Evolutionary conservation across 208 protist species (phyloP).

Genomic region (Wallacemonas sp.): DNA sequence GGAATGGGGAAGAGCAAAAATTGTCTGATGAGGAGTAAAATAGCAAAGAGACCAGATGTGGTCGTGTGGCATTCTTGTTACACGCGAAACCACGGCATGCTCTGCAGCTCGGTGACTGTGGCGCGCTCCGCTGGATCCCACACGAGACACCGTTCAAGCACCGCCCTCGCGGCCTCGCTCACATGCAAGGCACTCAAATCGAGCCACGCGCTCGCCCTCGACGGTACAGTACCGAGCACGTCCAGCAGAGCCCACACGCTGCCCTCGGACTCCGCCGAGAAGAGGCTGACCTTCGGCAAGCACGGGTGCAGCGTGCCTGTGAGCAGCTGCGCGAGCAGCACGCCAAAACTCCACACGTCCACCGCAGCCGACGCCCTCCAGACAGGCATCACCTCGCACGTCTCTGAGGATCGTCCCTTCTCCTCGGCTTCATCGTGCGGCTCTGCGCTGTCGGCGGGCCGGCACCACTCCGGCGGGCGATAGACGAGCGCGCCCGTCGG

Average conservation of each 20-base stretch:
- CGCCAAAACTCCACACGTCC: slow-evolving; percentile 66
- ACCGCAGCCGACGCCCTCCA: not conserved
- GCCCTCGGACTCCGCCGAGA: slow-evolving; percentile 6
- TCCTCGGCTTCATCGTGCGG: too few species aligned
- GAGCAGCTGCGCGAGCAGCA: slow-evolving; percentile 46
- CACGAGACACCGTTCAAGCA: slow-evolving; percentile 36
- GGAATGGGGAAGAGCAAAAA: too few species aligned
- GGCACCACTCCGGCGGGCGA: slow-evolving; percentile 36
- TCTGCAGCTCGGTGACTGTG: slow-evolving; percentile 34
- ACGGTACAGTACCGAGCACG: not conserved
- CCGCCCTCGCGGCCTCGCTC: slow-evolving; percentile 14
- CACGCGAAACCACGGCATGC: slow-evolving; percentile 28
- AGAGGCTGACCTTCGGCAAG: slow-evolving; percentile 7
- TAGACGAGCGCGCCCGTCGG: slow-evolving; percentile 36
- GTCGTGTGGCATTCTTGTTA: too few species aligned
- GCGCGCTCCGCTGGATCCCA: slow-evolving; percentile 38
- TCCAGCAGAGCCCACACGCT: slow-evolving; percentile 24
- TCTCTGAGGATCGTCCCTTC: too few species aligned
- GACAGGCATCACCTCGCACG: not conserved
- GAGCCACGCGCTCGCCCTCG: not conserved
- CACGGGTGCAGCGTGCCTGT: slow-evolving; percentile 33
- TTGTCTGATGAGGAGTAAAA: too few species aligned
- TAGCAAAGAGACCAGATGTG: too few species aligned
- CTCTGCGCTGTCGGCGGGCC: not conserved
- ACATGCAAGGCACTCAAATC: slow-evolving; percentile 3